Base-by-base conservation (phyloP, 225 moss, liverwort and hornwort genomes). In the Physcomitrium patens region DNA sequence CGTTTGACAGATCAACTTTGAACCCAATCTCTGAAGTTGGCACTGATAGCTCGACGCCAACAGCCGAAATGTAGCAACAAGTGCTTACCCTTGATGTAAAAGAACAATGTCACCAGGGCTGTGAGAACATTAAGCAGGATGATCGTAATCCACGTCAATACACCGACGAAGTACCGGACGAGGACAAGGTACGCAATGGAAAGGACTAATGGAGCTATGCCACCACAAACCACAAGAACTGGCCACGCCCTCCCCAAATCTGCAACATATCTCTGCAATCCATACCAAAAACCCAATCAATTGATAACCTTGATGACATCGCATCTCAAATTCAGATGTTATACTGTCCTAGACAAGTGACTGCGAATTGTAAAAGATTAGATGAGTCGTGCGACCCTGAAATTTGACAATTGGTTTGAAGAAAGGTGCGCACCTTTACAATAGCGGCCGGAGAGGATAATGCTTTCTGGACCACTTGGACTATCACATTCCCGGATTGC, bases 181-280 rank as follows among this genome's bases (percentile, higher is more conserved):
- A 96, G 72, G 61, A 91, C 23, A 50, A 96, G 83, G 75, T 89
- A 96, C 0, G 80, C 73, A 26, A 96, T 70, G 0, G 96, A 91
- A 9, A 96, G 65, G 1, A 87, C 84, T 0, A 96, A 76, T 19
- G 96, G 96, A 5, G 91, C 88, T 10, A 96, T 89, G 65, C 94
- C 94, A 2, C 88, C 94, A 68, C 96, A 96, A 12, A 96, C 96
- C 74, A 94, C 81, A 0, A 96, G 89, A 64, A 96, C 94, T 9
- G 96, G 94, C 96, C 96, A 96, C 0, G 94, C 94, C 66, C 91
- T 81, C 44, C 91, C 91, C 78, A 96, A 83, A 79, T 96, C 96
- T 31, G 91, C 92, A 57, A 96, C 69, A 59, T 96, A 96, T 74
- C 94, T 94, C 96, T 96, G 94, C 85, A 76, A 79, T 16, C n/a